Evolutionary conservation across 495 filamentous ascomycete genomes (phyloP).

Genomic region (Neurospora sp.): DNA sequence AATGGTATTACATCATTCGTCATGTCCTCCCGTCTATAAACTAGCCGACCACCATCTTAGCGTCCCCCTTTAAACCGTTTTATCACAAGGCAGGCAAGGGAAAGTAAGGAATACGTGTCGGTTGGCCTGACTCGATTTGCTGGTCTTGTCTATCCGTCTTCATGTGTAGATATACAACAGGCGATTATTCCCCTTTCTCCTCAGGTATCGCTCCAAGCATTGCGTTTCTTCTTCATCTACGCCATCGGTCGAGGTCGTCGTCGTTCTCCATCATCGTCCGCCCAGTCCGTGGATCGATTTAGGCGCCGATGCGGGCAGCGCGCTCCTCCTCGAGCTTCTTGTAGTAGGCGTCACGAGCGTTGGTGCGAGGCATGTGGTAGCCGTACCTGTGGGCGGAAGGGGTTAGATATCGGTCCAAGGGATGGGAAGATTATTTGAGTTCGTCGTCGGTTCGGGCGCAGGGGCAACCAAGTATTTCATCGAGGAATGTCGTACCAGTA

Average conservation of each 20-base stretch:
- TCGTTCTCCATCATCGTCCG: background rate
- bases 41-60: background rate
- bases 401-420: conserved; percentile 12
- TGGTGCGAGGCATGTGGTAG: conserved; percentile 41
- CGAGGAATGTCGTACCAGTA: conserved; percentile 33
- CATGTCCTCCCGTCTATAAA: background rate
- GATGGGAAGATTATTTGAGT: background rate
- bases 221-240: background rate
- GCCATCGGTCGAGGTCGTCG: background rate
- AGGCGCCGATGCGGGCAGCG: conserved; percentile 20
- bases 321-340: conserved; percentile 37
- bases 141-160: conserved; percentile 16
- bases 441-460: background rate
- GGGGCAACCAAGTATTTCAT: conserved; percentile 2
- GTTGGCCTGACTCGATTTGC: conserved; percentile 12
- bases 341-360: conserved; percentile 39
- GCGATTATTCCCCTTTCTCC: background rate
- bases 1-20: background rate
- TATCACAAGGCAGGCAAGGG: background rate
- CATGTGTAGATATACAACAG: conserved; percentile 4
- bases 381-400: conserved; percentile 31
- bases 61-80: background rate
- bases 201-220: background rate
- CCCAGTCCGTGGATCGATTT: background rate
- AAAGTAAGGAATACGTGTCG: background rate